These are phyloP conservation scores for Alternaria gaisen DNA, from an alignment of 2,329 filamentous ascomycete genomes.

Conservation along the genomic window DNA sequence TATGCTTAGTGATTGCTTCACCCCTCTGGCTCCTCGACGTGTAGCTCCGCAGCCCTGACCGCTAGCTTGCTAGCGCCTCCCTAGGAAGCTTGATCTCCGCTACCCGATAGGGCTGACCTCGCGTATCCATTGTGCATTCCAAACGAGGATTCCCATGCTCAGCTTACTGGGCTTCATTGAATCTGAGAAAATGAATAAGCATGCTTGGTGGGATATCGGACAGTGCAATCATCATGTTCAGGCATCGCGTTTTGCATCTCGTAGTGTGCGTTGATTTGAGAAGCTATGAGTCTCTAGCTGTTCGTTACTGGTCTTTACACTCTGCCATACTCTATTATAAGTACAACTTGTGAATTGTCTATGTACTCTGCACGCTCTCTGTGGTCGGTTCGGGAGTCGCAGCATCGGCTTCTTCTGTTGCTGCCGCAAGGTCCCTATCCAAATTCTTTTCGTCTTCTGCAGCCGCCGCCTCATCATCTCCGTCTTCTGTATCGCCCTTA, in stretches of 20 bases:
- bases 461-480: slow-evolving; percentile 22
- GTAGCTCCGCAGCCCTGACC: slow-evolving; percentile 15
- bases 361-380: slow-evolving; percentile 5
- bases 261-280: not conserved
- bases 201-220: too few species aligned
- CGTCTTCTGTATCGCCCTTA: slow-evolving; percentile 50
- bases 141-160: not conserved
- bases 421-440: slow-evolving; percentile 13
- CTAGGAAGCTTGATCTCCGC: slow-evolving; percentile 43
- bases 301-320: not conserved
- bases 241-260: not conserved
- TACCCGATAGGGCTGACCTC: slow-evolving; percentile 27
- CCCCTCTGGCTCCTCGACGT: slow-evolving; percentile 18
- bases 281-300: not conserved
- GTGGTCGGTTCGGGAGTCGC: slow-evolving; percentile 1
- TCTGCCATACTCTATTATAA: not conserved
- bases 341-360: not conserved
- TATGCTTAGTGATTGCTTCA: slow-evolving; percentile 22
- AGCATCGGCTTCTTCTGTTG: slow-evolving; percentile 10
- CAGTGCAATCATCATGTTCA: too few species aligned
- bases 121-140: not conserved
- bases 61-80: slow-evolving; percentile 32
- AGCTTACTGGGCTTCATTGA: not conserved
- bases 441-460: slow-evolving; percentile 10
- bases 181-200: not conserved